Percentiles rank a stretch among this genome's conserved stretches.
Evolutionary conservation across 495 filamentous ascomycete genomes (phyloP).

Genomic region (Penicillium simplicissimum): DNA sequence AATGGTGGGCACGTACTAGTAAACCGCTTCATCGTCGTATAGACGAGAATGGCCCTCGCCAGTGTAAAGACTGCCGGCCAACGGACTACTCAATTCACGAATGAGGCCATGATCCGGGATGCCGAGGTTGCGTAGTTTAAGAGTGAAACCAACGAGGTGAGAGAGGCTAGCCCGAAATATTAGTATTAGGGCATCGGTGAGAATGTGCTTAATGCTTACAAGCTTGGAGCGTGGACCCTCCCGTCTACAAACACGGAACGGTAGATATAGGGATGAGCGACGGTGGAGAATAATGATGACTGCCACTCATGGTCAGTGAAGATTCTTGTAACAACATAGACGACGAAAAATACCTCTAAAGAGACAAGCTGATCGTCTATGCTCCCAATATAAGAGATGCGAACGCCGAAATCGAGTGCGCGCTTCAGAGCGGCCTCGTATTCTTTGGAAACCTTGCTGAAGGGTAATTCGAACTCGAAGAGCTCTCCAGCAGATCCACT

Average conservation of each 20-base stretch:
- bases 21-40: slow-evolving; percentile 89
- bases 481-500: slow-evolving; percentile 88
- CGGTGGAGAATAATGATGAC: slow-evolving; percentile 81
- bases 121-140: slow-evolving; percentile 91
- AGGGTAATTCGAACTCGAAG: slow-evolving; percentile 82
- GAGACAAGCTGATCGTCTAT: slow-evolving; percentile 97
- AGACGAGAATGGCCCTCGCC: slow-evolving; percentile 93
- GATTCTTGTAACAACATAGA: neutral
- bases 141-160: slow-evolving; percentile 86
- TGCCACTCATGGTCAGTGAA: slow-evolving; percentile 33
- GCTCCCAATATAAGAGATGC: slow-evolving; percentile 83
- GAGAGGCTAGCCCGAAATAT: slow-evolving; percentile 59
- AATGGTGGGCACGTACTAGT: slow-evolving; percentile 59
- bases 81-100: slow-evolving; percentile 80
- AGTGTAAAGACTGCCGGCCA: slow-evolving; percentile 87
- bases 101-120: slow-evolving; percentile 91
- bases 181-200: slow-evolving; percentile 4
- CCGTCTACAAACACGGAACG: slow-evolving; percentile 94
- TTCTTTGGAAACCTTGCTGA: slow-evolving; percentile 77
- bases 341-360: slow-evolving; percentile 61
- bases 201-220: slow-evolving; percentile 48
- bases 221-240: slow-evolving; percentile 87
- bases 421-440: slow-evolving; percentile 74
- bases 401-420: slow-evolving; percentile 73
- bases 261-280: slow-evolving; percentile 88